Evolutionary conservation across 345 rosid genomes (phyloP).

Genomic region (Kandelia obovata): DNA sequence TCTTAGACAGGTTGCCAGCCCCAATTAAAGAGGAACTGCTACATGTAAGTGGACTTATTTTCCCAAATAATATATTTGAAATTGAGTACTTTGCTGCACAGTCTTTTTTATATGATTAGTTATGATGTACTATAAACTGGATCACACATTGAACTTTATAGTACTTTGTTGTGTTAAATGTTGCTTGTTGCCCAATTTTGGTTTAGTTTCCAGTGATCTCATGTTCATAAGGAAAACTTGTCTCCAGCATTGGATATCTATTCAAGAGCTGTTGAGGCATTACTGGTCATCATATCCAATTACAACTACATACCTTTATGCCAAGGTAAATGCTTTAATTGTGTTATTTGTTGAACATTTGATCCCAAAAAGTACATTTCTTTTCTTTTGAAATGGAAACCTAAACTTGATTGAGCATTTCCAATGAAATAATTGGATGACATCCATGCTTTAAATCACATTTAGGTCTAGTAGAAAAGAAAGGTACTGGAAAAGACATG

Average conservation of each 20-base stretch:
- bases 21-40: constrained; percentile 69
- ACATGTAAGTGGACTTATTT: constrained; percentile 42
- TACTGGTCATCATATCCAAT: constrained; percentile 97
- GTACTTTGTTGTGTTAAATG: constrained; percentile 5
- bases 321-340: constrained; percentile 48
- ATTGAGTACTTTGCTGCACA: neutral
- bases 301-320: constrained; percentile 61
- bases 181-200: constrained; percentile 12
- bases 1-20: constrained; percentile 71
- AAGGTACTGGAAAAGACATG: neutral
- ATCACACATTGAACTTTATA: neutral
- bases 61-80: neutral
- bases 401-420: neutral
- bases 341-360: neutral
- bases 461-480: neutral
- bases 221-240: constrained; percentile 23
- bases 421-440: neutral
- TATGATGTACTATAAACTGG: constrained; percentile 1
- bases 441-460: neutral
- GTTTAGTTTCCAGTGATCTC: constrained; percentile 21
- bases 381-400: constrained; percentile 4
- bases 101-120: constrained; percentile 2
- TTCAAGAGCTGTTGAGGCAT: constrained; percentile 75
- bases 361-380: neutral
- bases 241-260: constrained; percentile 72